These are phyloP conservation scores for Aotearoamyces nothofagi DNA, from an alignment of 2,329 filamentous ascomycete species.

Conservation along the genomic window DNA sequence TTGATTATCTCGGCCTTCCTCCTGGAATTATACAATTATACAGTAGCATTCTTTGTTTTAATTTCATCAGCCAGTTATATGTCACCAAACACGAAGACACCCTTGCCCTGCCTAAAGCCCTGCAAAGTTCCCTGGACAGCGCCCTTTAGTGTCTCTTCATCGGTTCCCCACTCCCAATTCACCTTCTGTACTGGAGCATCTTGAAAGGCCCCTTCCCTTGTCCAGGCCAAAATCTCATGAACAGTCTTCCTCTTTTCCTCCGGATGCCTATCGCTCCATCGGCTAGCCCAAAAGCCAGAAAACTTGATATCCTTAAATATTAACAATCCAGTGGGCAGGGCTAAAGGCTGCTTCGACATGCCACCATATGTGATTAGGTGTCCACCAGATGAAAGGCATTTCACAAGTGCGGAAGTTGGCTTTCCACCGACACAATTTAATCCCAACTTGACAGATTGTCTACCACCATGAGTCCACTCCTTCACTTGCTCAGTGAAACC, in stretches of 20 bases:
- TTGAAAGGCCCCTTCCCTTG: conserved; percentile 60
- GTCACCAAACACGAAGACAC: conserved; percentile 67
- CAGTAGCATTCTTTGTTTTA: conserved; percentile 2
- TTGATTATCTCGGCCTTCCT: too few relatives aligned
- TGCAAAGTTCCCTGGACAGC: conserved; percentile 72
- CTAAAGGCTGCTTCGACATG: conserved; percentile 80
- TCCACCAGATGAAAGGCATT: conserved; percentile 50
- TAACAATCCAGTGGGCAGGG: conserved; percentile 65
- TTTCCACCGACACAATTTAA: conserved; percentile 93
- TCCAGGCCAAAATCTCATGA: conserved; percentile 68
- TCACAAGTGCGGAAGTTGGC: conserved; percentile 63
- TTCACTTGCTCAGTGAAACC: conserved; percentile 33
- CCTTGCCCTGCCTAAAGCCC: conserved; percentile 78
- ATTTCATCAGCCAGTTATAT: too few relatives aligned
- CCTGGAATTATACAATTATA: conserved; percentile 3
- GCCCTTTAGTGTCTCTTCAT: conserved; percentile 48
- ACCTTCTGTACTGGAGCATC: conserved; percentile 75
- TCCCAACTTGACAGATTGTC: conserved; percentile 59
- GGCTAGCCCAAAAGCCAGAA: conserved; percentile 87
- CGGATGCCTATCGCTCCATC: conserved; percentile 67
- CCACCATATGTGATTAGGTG: conserved; percentile 88
- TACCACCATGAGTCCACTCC: conserved; percentile 51
- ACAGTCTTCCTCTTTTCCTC: conserved; percentile 65
- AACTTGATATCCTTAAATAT: conserved; percentile 91
- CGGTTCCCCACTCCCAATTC: conserved; percentile 70